These are phyloP conservation scores for Trametes maxima DNA, from an alignment of 768 basidiomycete species.

Conservation along the genomic window DNA sequence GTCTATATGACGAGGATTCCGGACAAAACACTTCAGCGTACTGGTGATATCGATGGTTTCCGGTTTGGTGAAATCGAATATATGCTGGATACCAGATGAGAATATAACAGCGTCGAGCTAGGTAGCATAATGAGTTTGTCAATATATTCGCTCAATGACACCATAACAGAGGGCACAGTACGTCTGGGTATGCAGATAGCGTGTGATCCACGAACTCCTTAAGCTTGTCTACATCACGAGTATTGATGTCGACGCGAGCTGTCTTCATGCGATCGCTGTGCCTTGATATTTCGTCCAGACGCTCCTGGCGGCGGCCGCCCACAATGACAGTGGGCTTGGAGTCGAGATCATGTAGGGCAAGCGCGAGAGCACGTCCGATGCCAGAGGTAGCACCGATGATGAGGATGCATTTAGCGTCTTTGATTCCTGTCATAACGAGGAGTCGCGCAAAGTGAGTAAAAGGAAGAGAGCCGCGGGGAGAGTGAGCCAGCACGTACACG, in stretches of 20 bases:
- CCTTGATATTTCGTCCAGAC: slow-evolving; percentile 51
- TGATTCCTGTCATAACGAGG: slow-evolving; percentile 37
- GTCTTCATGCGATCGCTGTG: slow-evolving; percentile 41
- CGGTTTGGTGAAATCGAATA: slow-evolving; percentile 47
- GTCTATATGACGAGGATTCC: neutral
- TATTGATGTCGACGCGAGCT: slow-evolving; percentile 46
- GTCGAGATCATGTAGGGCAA: slow-evolving; percentile 49
- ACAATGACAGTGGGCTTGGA: slow-evolving; percentile 53
- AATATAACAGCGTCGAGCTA: slow-evolving; percentile 61
- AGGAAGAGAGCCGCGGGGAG: neutral
- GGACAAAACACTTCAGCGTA: slow-evolving; percentile 25
- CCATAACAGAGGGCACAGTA: slow-evolving; percentile 28
- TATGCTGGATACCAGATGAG: slow-evolving; percentile 55
- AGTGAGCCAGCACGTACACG: neutral
- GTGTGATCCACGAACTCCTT: slow-evolving; percentile 45
- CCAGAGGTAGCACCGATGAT: slow-evolving; percentile 61
- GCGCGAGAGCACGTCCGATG: slow-evolving; percentile 58
- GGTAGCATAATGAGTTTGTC: neutral
- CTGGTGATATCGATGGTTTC: slow-evolving; percentile 45
- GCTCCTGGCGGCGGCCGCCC: slow-evolving; percentile 52
- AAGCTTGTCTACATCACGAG: slow-evolving; percentile 37
- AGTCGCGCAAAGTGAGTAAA: neutral
- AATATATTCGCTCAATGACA: neutral
- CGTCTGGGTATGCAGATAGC: slow-evolving; percentile 51
- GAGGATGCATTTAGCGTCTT: slow-evolving; percentile 52